Conservation (phyloP, 1,284 basidiomycete genomes). For the Heterobasidion occidentale region DNA sequence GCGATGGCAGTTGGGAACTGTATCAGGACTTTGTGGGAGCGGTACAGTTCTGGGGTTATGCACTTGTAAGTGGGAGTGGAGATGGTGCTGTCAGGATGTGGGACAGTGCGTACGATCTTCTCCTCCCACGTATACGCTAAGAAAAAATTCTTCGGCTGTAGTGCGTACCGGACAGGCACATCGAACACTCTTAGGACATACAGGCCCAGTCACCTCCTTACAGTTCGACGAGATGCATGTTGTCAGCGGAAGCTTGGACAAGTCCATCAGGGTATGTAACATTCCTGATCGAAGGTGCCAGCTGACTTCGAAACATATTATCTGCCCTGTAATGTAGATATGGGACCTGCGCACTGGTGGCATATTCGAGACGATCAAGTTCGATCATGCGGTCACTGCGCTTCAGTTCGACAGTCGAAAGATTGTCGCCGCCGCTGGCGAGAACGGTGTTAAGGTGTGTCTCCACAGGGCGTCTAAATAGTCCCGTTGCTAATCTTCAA, state of each 20-base stretch:
- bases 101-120: constrained; percentile 71
- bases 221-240: constrained; percentile 98
- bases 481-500: too few relatives aligned
- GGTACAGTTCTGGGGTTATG: constrained; percentile 98
- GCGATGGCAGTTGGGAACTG: constrained; percentile 90
- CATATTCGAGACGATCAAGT: constrained; percentile 84
- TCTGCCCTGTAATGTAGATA: constrained; percentile 43
- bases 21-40: constrained; percentile 97
- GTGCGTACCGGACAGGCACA: constrained; percentile 99
- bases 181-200: constrained; percentile 90
- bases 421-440: constrained; percentile 88
- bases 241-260: constrained; percentile 88
- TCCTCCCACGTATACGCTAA: constrained; percentile 3
- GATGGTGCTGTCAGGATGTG: constrained; percentile 98
- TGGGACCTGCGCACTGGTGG: constrained; percentile 95
- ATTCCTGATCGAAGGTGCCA: background rate
- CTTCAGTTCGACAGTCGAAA: constrained; percentile 96
- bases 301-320: background rate
- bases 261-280: constrained; percentile 74
- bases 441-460: constrained; percentile 85
- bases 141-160: constrained; percentile 21
- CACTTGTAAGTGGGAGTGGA: constrained; percentile 91
- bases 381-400: constrained; percentile 86
- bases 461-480: too few relatives aligned
- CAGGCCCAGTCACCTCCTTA: constrained; percentile 86